Conservation (phyloP, 2,329 filamentous ascomycete genomes). For the Cercospora zeina region DNA sequence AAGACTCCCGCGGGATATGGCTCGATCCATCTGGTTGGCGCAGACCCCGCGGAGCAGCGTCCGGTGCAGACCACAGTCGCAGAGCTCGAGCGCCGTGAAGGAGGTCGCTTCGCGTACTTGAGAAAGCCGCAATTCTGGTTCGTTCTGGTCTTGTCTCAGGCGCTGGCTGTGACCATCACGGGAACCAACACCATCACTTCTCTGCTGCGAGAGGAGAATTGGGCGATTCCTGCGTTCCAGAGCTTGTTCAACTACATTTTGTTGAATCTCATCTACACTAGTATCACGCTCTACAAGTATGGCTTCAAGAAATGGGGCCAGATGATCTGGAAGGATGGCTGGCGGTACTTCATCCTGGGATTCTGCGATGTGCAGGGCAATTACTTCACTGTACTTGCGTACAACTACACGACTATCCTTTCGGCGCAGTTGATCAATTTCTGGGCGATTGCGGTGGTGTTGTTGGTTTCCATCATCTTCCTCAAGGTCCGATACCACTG, state of each 20-base stretch:
- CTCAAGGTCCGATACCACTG: constrained; percentile 86
- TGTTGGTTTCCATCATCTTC: constrained; percentile 77
- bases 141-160: constrained; percentile 71
- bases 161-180: constrained; percentile 86
- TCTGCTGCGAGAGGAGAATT: constrained; percentile 66
- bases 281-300: constrained; percentile 75
- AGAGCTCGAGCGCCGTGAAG: constrained; percentile 44
- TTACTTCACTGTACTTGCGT: constrained; percentile 95
- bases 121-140: constrained; percentile 85
- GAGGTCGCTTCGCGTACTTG: constrained; percentile 67
- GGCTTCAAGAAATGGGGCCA: constrained; percentile 69
- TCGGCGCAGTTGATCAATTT: constrained; percentile 97
- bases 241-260: constrained; percentile 92
- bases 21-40: constrained; percentile 40
- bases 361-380: constrained; percentile 96
- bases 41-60: constrained; percentile 32
- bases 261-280: constrained; percentile 77
- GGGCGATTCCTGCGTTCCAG: constrained; percentile 91
- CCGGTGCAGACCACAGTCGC: constrained; percentile 44
- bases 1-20: constrained; percentile 38
- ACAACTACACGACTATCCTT: constrained; percentile 87
- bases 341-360: constrained; percentile 90
- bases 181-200: constrained; percentile 87
- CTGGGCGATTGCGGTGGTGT: constrained; percentile 94
- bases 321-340: constrained; percentile 70